Conservation (phyloP, 768 basidiomycete genomes). For the Lactifluus subvellereus region DNA sequence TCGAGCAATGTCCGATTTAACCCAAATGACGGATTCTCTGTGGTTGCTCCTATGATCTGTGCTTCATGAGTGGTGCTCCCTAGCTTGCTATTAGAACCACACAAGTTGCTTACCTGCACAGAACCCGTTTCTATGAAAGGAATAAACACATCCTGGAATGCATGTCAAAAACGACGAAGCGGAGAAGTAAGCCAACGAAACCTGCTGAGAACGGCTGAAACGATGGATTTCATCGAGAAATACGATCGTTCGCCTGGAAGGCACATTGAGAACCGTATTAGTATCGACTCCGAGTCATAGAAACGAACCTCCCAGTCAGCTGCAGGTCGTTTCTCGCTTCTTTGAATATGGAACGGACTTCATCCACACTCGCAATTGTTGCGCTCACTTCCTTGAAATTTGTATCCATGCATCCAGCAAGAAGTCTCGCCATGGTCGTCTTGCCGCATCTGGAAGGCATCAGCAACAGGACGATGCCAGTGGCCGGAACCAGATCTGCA, state of each 20-base stretch:
- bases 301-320: constrained; percentile 53
- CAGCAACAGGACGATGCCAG: not conserved
- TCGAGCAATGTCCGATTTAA: constrained; percentile 66
- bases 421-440: constrained; percentile 68
- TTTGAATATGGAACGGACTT: constrained; percentile 68
- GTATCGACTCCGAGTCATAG: not conserved
- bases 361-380: constrained; percentile 60
- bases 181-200: constrained; percentile 22
- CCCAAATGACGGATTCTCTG: constrained; percentile 87
- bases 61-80: not conserved
- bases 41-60: constrained; percentile 76
- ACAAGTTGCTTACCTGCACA: constrained; percentile 45
- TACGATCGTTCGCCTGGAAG: constrained; percentile 58
- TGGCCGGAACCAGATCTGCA: not conserved
- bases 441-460: constrained; percentile 50
- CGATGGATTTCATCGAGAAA: constrained; percentile 86
- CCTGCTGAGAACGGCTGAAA: constrained; percentile 68
- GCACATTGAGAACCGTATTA: not conserved
- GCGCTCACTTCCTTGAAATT: constrained; percentile 74
- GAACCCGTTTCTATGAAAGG: constrained; percentile 76
- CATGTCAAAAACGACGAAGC: constrained; percentile 19
- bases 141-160: constrained; percentile 63
- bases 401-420: constrained; percentile 53
- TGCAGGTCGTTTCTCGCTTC: constrained; percentile 64
- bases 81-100: not conserved